Conservation (phyloP, 129 eudicot genomes). For the Flaveria ramosissima region DNA sequence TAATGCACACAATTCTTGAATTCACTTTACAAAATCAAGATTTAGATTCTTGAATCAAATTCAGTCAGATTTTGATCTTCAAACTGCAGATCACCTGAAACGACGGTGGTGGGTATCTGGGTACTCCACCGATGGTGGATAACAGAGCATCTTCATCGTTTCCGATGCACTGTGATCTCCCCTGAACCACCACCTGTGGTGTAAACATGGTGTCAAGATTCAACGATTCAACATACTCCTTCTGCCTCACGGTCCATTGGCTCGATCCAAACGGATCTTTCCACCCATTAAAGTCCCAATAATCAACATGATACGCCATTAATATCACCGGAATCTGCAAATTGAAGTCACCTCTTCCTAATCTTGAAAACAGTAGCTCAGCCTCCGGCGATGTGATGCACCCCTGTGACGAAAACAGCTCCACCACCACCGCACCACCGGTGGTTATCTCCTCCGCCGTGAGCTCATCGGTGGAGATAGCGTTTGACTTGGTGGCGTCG, state of each 20-base stretch:
- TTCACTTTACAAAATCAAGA: neutral
- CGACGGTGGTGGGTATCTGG: slow-evolving; percentile 65
- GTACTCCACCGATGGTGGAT: slow-evolving; percentile 43
- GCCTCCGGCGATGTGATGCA: slow-evolving; percentile 85
- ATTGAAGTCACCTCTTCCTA: slow-evolving; percentile 82
- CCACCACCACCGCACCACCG: slow-evolving; percentile 72
- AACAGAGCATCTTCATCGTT: slow-evolving; percentile 63
- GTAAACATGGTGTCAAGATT: slow-evolving; percentile 81
- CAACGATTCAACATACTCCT: slow-evolving; percentile 80
- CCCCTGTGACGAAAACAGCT: slow-evolving; percentile 92
- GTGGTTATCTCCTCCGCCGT: slow-evolving; percentile 47
- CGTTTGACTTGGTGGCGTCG: neutral
- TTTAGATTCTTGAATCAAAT: neutral
- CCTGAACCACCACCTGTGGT: slow-evolving; percentile 85
- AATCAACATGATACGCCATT: slow-evolving; percentile 83
- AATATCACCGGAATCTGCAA: slow-evolving; percentile 60
- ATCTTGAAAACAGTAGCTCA: slow-evolving; percentile 75
- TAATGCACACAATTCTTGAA: too few relatives aligned
- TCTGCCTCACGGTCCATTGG: slow-evolving; percentile 90
- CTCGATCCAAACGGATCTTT: slow-evolving; percentile 81
- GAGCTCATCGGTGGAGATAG: slow-evolving; percentile 42
- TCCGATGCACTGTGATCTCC: slow-evolving; percentile 61
- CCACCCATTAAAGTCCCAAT: slow-evolving; percentile 96
- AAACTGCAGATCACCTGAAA: slow-evolving; percentile 54
- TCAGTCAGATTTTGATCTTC: too few relatives aligned